Conservation (phyloP, 2,329 filamentous ascomycete genomes). For the Grosmannia huntii region DNA sequence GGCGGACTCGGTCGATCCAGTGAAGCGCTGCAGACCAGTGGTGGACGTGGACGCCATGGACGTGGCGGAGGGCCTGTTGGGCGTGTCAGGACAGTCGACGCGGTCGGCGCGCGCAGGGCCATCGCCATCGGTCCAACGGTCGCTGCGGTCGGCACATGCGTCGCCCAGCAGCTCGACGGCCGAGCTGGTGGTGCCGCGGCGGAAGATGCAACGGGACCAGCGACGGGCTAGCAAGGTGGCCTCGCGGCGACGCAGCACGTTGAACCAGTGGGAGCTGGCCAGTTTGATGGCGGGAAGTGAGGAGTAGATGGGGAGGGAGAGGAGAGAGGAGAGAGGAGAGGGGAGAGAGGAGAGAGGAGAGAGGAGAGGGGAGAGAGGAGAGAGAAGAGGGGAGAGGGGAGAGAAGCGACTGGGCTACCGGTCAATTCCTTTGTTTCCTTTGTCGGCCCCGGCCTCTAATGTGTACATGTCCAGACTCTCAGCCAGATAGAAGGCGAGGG, state of each 20-base stretch:
- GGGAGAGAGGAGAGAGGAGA: too few species aligned
- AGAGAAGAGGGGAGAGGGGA: too few species aligned
- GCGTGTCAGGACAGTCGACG: too few species aligned
- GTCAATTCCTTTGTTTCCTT: too few species aligned
- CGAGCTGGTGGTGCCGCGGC: slow-evolving; percentile 26
- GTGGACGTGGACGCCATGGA: background rate
- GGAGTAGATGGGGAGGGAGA: background rate
- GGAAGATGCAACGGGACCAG: slow-evolving; percentile 30
- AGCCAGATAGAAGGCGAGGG: too few species aligned
- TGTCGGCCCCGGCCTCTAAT: too few species aligned
- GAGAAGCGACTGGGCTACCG: too few species aligned
- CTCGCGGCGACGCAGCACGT: slow-evolving; percentile 57
- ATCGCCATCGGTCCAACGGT: too few species aligned
- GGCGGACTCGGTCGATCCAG: too few species aligned
- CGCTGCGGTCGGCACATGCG: too few species aligned
- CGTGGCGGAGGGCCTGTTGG: background rate
- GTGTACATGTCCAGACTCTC: too few species aligned
- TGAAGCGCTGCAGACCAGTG: background rate
- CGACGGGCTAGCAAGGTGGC: slow-evolving; percentile 40
- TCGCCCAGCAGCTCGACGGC: background rate
- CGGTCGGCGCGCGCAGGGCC: background rate
- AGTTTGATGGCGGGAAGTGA: slow-evolving; percentile 38
- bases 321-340: background rate
- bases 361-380: too few species aligned
- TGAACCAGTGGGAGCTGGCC: slow-evolving; percentile 64